Evolutionary conservation across 2,329 filamentous ascomycete species (phyloP).

Genomic region (Penicillium sumatraense): DNA sequence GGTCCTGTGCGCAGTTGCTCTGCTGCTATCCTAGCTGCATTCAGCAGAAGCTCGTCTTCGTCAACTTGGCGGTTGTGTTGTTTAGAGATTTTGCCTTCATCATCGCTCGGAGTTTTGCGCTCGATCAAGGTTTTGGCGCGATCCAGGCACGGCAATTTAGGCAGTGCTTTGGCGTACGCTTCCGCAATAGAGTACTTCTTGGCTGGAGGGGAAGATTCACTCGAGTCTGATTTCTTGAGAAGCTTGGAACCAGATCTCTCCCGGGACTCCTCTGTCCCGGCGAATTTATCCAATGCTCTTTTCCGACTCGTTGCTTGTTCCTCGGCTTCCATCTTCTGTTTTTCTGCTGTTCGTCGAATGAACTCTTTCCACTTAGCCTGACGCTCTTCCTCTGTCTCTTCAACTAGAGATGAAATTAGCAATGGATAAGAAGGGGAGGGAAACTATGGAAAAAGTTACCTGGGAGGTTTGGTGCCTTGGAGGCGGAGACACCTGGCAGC

Average conservation of each 20-base stretch:
- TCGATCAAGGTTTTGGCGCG: slow-evolving; percentile 31
- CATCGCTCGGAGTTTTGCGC: slow-evolving; percentile 25
- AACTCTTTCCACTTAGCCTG: slow-evolving; percentile 9
- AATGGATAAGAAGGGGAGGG: background rate
- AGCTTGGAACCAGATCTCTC: slow-evolving; percentile 26
- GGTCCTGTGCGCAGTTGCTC: slow-evolving; percentile 44
- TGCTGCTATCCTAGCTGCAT: slow-evolving; percentile 46
- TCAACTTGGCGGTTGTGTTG: slow-evolving; percentile 34
- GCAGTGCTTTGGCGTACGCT: slow-evolving; percentile 37
- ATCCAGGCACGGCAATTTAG: slow-evolving; percentile 37
- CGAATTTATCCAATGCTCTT: slow-evolving; percentile 29
- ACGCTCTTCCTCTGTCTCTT: slow-evolving; percentile 11
- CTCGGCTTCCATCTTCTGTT: slow-evolving; percentile 24
- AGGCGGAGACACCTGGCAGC: background rate
- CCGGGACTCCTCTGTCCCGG: slow-evolving; percentile 15
- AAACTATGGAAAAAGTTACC: background rate
- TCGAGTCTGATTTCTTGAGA: slow-evolving; percentile 28
- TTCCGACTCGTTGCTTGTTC: slow-evolving; percentile 28
- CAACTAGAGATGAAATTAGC: background rate
- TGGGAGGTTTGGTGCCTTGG: background rate
- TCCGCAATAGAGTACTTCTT: slow-evolving; percentile 33
- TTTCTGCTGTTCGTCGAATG: slow-evolving; percentile 22
- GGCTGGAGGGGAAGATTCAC: slow-evolving; percentile 15
- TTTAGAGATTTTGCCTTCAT: slow-evolving; percentile 21
- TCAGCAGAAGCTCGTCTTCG: slow-evolving; percentile 48